Conservation (phyloP, 2,329 filamentous ascomycete species). For the Daldinia eschscholtzii region DNA sequence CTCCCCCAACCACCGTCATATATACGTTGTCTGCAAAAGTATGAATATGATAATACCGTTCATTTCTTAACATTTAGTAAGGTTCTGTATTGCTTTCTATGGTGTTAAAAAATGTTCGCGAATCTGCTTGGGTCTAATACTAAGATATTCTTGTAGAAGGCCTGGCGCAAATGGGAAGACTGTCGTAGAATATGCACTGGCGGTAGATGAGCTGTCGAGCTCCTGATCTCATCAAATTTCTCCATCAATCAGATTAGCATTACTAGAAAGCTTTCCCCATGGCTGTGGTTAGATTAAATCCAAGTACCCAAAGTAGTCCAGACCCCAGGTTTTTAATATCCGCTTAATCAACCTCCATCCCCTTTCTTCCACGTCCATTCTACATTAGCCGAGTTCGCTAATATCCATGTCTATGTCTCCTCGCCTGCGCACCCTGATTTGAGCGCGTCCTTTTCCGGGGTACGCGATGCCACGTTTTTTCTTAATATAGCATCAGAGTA, state of each 20-base stretch:
- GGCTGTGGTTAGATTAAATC: slow-evolving; percentile 13
- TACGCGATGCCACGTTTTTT: slow-evolving; percentile 29
- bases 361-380: slow-evolving; percentile 34
- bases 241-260: slow-evolving; percentile 12
- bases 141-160: background rate
- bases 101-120: slow-evolving; percentile 18
- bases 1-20: too few relatives aligned
- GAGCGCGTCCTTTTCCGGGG: slow-evolving; percentile 20
- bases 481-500: slow-evolving; percentile 34
- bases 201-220: background rate
- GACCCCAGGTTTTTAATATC: slow-evolving; percentile 42
- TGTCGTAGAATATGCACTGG: background rate
- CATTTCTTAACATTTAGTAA: background rate
- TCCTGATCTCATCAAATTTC: slow-evolving; percentile 21
- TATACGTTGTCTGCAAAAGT: too few relatives aligned
- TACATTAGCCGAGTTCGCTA: slow-evolving; percentile 46
- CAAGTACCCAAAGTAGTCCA: slow-evolving; percentile 27
- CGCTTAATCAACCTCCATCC: slow-evolving; percentile 43
- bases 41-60: background rate
- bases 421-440: slow-evolving; percentile 18
- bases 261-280: slow-evolving; percentile 24
- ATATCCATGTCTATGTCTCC: slow-evolving; percentile 19
- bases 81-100: background rate
- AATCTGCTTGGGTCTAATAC: slow-evolving; percentile 28
- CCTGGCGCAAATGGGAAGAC: background rate